These are phyloP conservation scores for Globisporangium paddicum DNA, from an alignment of 352 stramenopile species.

Conservation along the genomic window DNA sequence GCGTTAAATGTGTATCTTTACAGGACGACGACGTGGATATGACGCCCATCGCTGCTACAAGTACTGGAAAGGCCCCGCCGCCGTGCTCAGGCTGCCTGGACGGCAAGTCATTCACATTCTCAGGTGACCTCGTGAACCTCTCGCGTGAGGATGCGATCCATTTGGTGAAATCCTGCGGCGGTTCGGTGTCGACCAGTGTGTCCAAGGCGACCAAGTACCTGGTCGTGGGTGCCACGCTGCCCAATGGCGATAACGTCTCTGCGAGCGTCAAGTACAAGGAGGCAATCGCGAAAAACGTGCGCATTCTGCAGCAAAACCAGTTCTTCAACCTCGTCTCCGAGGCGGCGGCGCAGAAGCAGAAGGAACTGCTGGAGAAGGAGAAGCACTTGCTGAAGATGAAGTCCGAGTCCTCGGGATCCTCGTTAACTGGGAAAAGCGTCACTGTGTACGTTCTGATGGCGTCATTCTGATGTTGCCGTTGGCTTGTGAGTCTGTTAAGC, in stretches of 20 bases:
- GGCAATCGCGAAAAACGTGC: constrained; percentile 78
- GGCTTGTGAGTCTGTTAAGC: background rate
- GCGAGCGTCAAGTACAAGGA: constrained; percentile 88
- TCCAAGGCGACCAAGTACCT: constrained; percentile 76
- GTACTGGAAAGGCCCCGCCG: constrained; percentile 42
- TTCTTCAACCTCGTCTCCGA: constrained; percentile 87
- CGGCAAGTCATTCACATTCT: constrained; percentile 74
- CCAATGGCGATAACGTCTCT: constrained; percentile 59
- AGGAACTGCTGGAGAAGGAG: constrained; percentile 45
- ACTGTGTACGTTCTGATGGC: background rate
- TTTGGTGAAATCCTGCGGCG: constrained; percentile 76
- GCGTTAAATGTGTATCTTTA: background rate
- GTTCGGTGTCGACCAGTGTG: constrained; percentile 53
- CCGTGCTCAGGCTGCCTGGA: constrained; percentile 65
- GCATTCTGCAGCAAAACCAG: constrained; percentile 80
- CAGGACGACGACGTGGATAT: constrained; percentile 12
- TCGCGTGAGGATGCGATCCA: constrained; percentile 64
- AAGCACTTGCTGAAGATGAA: constrained; percentile 54
- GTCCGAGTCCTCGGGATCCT: constrained; percentile 20
- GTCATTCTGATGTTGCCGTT: constrained; percentile 20
- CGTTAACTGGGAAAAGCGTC: constrained; percentile 29
- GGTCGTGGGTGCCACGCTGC: constrained; percentile 58
- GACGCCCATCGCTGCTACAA: constrained; percentile 15
- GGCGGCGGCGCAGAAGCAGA: constrained; percentile 54
- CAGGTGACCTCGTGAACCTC: constrained; percentile 52